These are phyloP conservation scores for Hypsizygus marmoreus DNA, from an alignment of 768 basidiomycete genomes.

Conservation along the genomic window DNA sequence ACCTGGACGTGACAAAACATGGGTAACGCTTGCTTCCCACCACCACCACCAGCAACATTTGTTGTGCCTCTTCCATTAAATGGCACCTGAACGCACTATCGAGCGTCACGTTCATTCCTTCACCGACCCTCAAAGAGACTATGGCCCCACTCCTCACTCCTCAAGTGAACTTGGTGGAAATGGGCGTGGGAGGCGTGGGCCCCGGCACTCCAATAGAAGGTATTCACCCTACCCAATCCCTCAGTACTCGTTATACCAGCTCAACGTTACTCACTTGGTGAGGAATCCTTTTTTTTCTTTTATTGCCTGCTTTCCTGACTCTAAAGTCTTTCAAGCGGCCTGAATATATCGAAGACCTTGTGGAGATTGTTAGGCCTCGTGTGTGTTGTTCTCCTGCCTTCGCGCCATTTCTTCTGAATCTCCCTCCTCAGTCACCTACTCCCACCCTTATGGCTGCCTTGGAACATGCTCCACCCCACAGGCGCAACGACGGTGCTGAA, in stretches of 20 bases:
- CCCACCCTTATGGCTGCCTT: constrained; percentile 4
- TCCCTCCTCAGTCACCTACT: not conserved
- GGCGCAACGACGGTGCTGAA: not conserved
- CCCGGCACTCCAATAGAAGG: no score
- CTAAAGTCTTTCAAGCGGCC: not conserved
- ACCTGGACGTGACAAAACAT: constrained; percentile 4
- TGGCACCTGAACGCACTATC: constrained; percentile 1
- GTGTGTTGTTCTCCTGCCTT: not conserved
- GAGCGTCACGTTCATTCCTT: not conserved
- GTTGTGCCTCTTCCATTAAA: no score
- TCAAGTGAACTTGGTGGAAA: no score
- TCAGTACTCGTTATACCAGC: constrained; percentile 3
- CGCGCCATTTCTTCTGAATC: not conserved
- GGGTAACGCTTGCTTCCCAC: not conserved
- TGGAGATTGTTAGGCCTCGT: constrained; percentile 6
- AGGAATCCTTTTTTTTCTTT: not conserved
- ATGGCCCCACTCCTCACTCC: no score
- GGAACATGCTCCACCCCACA: not conserved
- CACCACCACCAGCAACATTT: constrained; percentile 4
- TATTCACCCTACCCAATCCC: constrained; percentile 5
- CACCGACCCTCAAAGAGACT: not conserved
- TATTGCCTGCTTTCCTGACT: not conserved
- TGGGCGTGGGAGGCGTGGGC: no score
- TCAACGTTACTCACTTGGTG: constrained; percentile 8
- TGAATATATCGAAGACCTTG: not conserved